phyloP scores from a whole-genome alignment of 2,329 filamentous ascomycete species.

The Ophiocordyceps camponoti-leonardi region DNA sequence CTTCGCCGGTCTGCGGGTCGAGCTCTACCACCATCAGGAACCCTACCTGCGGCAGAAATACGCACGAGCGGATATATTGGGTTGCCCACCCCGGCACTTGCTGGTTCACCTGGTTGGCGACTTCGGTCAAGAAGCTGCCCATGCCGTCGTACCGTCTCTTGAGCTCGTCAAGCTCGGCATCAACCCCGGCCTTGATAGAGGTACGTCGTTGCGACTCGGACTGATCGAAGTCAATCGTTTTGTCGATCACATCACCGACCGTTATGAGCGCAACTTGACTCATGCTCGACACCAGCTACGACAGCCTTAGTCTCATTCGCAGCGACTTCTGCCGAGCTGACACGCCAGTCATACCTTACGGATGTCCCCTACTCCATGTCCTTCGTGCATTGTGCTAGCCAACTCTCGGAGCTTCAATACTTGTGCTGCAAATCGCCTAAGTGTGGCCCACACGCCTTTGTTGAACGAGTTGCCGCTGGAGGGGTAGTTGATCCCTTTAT shows the following conservation, averaged over 20 bases:
- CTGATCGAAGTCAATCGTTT: conserved; percentile 64
- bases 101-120: conserved; percentile 45
- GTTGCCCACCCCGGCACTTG: conserved; percentile 43
- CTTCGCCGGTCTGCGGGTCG: conserved; percentile 29
- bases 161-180: conserved; percentile 57
- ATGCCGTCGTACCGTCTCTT: conserved; percentile 67
- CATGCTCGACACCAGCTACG: conserved; percentile 40
- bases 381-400: conserved; percentile 17
- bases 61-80: conserved; percentile 49
- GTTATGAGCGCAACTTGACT: conserved; percentile 40
- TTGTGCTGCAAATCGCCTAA: conserved; percentile 54
- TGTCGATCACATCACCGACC: conserved; percentile 53
- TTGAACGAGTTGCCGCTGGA: conserved; percentile 34
- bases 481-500: conserved; percentile 53
- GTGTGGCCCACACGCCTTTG: conserved; percentile 54
- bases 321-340: too few species aligned
- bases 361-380: conserved; percentile 6
- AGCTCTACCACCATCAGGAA: conserved; percentile 65
- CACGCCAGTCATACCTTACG: conserved; percentile 6
- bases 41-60: conserved; percentile 82
- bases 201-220: conserved; percentile 56
- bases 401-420: conserved; percentile 51
- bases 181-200: conserved; percentile 55
- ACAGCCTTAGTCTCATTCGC: neutral
- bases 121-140: conserved; percentile 51